These are phyloP conservation scores for Xylaria grammica DNA, from an alignment of 495 filamentous ascomycete species.

Conservation along the genomic window DNA sequence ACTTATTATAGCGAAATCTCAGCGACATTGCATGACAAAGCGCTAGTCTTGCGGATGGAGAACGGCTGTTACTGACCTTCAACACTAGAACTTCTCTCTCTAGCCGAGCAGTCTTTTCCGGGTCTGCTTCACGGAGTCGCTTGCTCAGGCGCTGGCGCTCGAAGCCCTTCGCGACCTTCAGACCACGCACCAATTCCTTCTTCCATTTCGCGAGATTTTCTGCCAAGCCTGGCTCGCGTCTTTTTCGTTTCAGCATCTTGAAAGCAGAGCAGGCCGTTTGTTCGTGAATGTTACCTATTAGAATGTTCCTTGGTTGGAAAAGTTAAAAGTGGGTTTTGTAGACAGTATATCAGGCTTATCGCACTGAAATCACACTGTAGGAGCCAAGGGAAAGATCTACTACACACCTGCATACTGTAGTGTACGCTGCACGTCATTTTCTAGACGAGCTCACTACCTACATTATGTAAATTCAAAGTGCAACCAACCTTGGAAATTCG, in stretches of 20 bases:
- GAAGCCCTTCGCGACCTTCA: constrained; percentile 84
- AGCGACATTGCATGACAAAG: background rate
- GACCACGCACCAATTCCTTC: constrained; percentile 65
- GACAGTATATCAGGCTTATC: constrained; percentile 19
- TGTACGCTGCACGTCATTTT: constrained; percentile 14
- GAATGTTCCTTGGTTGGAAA: constrained; percentile 18
- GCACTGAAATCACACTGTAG: background rate
- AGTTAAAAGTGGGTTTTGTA: constrained; percentile 22
- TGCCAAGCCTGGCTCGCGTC: constrained; percentile 49
- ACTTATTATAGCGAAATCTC: constrained; percentile 25
- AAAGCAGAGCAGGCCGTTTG: background rate
- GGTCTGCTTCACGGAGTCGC: constrained; percentile 67
- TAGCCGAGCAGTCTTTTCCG: constrained; percentile 60
- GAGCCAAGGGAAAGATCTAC: background rate
- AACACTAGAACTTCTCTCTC: constrained; percentile 74
- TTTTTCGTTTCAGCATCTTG: constrained; percentile 55
- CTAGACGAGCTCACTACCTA: background rate
- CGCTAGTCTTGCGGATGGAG: no score
- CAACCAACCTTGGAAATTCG: no score
- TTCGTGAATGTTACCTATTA: background rate
- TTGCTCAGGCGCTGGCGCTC: constrained; percentile 88
- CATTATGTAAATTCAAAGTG: no score
- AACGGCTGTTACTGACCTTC: constrained; percentile 68
- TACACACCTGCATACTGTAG: background rate
- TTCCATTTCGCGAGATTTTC: constrained; percentile 63